Evolutionary conservation across 148 eudicot genomes (phyloP).

Genomic region (Chenopodium album): DNA sequence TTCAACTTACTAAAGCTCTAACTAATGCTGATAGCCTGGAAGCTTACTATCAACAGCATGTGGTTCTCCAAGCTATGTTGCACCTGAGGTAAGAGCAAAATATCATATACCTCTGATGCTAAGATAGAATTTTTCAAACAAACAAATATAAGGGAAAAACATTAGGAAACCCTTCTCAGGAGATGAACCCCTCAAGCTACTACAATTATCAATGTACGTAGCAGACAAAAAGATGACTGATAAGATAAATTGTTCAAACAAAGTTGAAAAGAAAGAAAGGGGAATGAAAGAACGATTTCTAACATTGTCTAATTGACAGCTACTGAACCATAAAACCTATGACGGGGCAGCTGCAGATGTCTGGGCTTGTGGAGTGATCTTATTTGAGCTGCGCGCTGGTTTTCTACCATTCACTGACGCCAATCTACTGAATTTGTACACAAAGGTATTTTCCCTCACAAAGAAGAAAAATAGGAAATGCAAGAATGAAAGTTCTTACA

Average conservation of each 20-base stretch:
- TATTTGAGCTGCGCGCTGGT: constrained; percentile 59
- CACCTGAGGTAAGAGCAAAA: constrained; percentile 43
- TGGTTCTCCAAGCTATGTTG: constrained; percentile 49
- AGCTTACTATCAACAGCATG: constrained; percentile 44
- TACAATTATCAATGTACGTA: too few relatives aligned
- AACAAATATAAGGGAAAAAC: not conserved
- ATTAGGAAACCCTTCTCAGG: too few relatives aligned
- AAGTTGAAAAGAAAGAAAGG: too few relatives aligned
- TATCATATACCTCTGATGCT: not conserved
- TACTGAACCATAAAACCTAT: constrained; percentile 44
- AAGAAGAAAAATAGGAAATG: not conserved
- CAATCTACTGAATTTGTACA: constrained; percentile 47
- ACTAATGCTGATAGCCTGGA: constrained; percentile 32
- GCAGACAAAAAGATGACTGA: not conserved
- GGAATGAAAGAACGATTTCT: not conserved
- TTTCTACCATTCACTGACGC: constrained; percentile 50
- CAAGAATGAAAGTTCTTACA: not conserved
- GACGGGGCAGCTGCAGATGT: constrained; percentile 67
- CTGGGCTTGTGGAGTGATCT: constrained; percentile 70
- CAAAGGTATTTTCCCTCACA: constrained; percentile 28
- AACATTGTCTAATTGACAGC: constrained; percentile 28
- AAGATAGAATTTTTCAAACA: too few relatives aligned
- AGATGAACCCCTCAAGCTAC: too few relatives aligned
- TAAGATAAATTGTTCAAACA: too few relatives aligned
- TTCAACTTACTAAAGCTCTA: not conserved